Percentiles rank a stretch among this genome's conserved stretches.
Conservation (phyloP, 345 rosid species). For the Aquilaria sinensis region DNA sequence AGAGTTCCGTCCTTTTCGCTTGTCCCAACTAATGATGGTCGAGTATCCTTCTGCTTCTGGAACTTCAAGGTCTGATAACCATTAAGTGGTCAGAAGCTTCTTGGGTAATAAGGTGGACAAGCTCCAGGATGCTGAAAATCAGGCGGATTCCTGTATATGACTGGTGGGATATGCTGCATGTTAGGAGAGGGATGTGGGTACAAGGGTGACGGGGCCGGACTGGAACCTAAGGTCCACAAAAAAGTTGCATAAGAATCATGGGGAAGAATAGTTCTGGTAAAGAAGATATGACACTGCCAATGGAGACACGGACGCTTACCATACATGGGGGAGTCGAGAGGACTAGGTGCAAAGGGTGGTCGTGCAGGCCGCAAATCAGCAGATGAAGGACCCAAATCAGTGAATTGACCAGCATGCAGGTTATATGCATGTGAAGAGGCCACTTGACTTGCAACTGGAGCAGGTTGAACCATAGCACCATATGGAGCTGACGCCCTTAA, state of each 20-base stretch:
- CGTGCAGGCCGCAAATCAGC: conserved; percentile 6
- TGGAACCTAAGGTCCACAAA: conserved; percentile 13
- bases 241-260: not conserved
- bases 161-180: no score
- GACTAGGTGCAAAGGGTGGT: conserved; percentile 1
- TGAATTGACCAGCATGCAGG: conserved; percentile 10
- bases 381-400: not conserved
- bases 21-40: no score
- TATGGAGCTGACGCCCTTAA: conserved; percentile 6
- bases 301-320: not conserved
- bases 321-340: not conserved
- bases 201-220: not conserved
- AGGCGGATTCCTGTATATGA: not conserved
- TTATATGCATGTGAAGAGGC: not conserved
- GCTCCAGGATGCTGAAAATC: conserved; percentile 8
- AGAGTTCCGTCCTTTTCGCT: no score
- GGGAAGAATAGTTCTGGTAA: not conserved
- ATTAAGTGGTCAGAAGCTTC: conserved; percentile 10
- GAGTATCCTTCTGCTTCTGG: not conserved
- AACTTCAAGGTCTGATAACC: not conserved
- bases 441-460: conserved; percentile 7
- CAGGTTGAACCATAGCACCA: conserved; percentile 9
- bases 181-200: no score
- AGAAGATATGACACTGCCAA: not conserved
- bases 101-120: not conserved